Percentiles rank a stretch among this genome's conserved stretches.
These are phyloP conservation scores for Isoetes taiwanensis DNA, from an alignment of 75 land plant species.

Conservation along the genomic window DNA sequence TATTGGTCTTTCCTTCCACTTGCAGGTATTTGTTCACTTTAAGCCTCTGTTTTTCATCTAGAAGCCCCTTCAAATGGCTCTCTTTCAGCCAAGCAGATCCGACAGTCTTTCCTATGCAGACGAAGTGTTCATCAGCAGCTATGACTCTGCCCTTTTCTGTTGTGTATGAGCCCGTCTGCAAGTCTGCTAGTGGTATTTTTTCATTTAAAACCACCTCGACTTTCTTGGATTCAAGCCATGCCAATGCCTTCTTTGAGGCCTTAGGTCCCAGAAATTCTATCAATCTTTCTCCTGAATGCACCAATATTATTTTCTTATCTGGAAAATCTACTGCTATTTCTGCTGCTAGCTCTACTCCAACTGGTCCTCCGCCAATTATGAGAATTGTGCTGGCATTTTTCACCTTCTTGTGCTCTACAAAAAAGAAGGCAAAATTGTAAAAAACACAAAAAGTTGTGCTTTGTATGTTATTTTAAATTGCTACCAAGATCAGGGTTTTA, in stretches of 20 bases:
- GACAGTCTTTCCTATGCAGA: conserved; percentile 38
- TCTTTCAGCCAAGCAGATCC: conserved; percentile 52
- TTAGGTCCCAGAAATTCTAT: conserved; percentile 58
- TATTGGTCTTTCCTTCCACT: conserved; percentile 35
- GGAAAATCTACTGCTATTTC: conserved; percentile 76
- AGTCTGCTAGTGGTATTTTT: background rate
- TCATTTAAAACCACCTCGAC: conserved; percentile 60
- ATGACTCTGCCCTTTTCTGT: conserved; percentile 45
- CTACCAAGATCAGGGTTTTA: background rate
- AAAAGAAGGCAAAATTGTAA: background rate
- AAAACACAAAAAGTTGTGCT: background rate
- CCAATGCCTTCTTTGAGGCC: conserved; percentile 50
- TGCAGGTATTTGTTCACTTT: conserved; percentile 49
- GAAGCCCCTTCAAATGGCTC: conserved; percentile 18
- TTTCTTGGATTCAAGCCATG: conserved; percentile 56
- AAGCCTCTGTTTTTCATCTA: conserved; percentile 29
- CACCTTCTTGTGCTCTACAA: conserved; percentile 21
- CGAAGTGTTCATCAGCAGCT: conserved; percentile 55
- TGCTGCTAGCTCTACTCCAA: conserved; percentile 83
- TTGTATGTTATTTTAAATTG: background rate
- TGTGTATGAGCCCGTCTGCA: conserved; percentile 7
- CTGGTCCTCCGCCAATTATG: conserved; percentile 83
- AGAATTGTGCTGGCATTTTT: conserved; percentile 38
- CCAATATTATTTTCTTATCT: conserved; percentile 54
- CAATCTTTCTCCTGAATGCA: conserved; percentile 51